phyloP scores from a whole-genome alignment of 129 eudicot genomes.

The carrot (Daucus carota) region DH1_v3.0 NC_030383.2:58367501-58368000 shows the following conservation, averaged over 20 bases:
- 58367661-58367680: conserved; percentile 98
- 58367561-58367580: conserved; percentile 21
- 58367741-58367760: not conserved
- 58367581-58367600: conserved; percentile 11
- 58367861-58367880: not conserved
- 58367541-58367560: conserved; percentile 76
- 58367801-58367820: not conserved
- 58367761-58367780: not conserved
- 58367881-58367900: not conserved
- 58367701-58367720: conserved; percentile 55
- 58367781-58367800: not conserved
- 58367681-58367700: conserved; percentile 84
- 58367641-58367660: conserved; percentile 81
- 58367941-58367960: not conserved
- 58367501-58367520: conserved; percentile 96
- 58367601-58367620: not conserved
- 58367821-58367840: not conserved
- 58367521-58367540: conserved; percentile 80
- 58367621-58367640: conserved; percentile 76
- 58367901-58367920: not conserved
- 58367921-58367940: not conserved
- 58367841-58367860: not conserved
- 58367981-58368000: not conserved
- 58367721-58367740: not conserved
- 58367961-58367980: not conserved